These are phyloP conservation scores for Boletales sp. DNA, from an alignment of 768 basidiomycete species.

Conservation along the genomic window DNA sequence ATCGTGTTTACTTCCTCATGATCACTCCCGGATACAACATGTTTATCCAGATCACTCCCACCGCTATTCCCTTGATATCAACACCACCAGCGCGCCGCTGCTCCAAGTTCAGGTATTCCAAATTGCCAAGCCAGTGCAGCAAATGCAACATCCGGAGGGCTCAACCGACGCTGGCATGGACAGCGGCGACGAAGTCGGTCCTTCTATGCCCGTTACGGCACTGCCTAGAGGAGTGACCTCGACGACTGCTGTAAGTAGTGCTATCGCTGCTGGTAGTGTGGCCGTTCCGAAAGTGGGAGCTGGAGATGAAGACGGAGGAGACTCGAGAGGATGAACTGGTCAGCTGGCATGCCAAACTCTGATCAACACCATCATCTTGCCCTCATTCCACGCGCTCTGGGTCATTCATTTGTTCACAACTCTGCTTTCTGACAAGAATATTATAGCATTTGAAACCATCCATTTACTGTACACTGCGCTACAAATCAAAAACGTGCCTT, in stretches of 20 bases:
- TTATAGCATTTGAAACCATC: no score
- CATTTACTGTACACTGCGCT: no score
- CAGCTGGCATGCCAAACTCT: no score
- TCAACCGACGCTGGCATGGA: slow-evolving; percentile 7
- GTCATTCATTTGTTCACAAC: no score
- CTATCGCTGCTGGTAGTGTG: background rate
- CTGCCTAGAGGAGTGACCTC: background rate
- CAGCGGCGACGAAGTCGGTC: slow-evolving; percentile 20
- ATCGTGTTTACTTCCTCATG: slow-evolving; percentile 20
- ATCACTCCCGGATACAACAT: slow-evolving; percentile 16
- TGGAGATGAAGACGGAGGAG: slow-evolving; percentile 56
- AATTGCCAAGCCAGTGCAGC: slow-evolving; percentile 10
- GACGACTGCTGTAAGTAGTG: background rate
- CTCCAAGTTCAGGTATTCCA: slow-evolving; percentile 6
- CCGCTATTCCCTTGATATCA: slow-evolving; percentile 14
- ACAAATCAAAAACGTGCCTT: no score
- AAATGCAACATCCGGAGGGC: background rate
- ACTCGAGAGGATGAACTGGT: slow-evolving; percentile 72
- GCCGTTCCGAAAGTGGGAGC: slow-evolving; percentile 12
- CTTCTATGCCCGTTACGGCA: slow-evolving; percentile 5
- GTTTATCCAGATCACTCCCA: slow-evolving; percentile 26
- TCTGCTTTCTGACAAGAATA: no score
- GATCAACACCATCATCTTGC: no score
- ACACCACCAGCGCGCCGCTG: slow-evolving; percentile 20
- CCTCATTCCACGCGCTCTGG: no score